Base-by-base conservation (phyloP, 306 rosid species). In the Trifolium dubium region DNA sequence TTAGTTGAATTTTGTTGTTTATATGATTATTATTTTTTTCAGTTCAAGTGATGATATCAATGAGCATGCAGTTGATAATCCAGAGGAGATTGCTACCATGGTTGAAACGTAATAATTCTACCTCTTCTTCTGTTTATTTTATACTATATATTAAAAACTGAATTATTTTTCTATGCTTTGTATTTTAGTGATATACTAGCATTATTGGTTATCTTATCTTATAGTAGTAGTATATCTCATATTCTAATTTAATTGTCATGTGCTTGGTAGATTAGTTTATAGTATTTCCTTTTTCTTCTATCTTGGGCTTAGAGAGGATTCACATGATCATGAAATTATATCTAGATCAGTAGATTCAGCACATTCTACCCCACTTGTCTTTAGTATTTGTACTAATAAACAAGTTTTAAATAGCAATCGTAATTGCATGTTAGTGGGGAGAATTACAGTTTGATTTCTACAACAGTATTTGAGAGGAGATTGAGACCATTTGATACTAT, bases 51-150 rank as follows among this genome's bases (percentile, higher is more conserved):
- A 77, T 69, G 31, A 46, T 71, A 32, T 53, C 73, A 87, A 87
- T 65, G 88, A 87, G 77, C 96, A 92, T 54, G 96, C 97, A 31
- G 96, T 86, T 47, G 86, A 87, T 30, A 84, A 92, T 82, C 99
- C 97, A 71, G 99, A 90, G 66, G 95, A 92, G 76, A 79, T 94
- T 53, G 96, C 96, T 71, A 74, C 96, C 5, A 68, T 83, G 96
- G 95, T 94, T 59, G 86, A 90, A 62, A 80, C 72, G 99, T 94
- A 87, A 87, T 19, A 2, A 76, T 53, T 71, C 81, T 74, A 68
- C 63, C 76, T 74, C 72, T 63, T 19, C n/a, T 15, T 61, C 7
- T 44, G 3, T 44, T 5, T 14, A 5, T 23, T 5, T 47, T 23
- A 0, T 23, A 23, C 23, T 23, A 6, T 5, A 5, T 41, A 51